These are phyloP conservation scores for Auxenochlorella protothecoides DNA, from an alignment of 139 green algal genomes.

Conservation along the genomic window DNA sequence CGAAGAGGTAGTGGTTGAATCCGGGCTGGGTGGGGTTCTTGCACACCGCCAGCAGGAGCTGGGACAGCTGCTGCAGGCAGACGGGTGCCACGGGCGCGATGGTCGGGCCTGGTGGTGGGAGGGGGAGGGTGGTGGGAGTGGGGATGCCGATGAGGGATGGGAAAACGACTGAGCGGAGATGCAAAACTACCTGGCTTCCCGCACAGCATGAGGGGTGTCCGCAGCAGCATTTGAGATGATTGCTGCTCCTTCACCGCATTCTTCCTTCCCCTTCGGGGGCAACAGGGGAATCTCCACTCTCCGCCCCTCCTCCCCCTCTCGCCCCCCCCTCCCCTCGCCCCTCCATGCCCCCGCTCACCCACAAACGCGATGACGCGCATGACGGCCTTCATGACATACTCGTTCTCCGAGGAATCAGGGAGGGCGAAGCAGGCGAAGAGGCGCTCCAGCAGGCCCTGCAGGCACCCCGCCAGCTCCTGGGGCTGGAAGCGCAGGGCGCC, in stretches of 20 bases:
- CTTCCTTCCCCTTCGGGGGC: too few relatives aligned
- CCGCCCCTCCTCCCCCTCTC: too few relatives aligned
- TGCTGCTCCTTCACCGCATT: too few relatives aligned
- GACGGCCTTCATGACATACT: conserved; percentile 87
- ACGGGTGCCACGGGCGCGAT: conserved; percentile 48
- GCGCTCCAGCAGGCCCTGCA: conserved; percentile 56
- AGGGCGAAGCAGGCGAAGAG: conserved; percentile 80
- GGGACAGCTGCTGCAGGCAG: conserved; percentile 40
- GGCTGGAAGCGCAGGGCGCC: conserved; percentile 41
- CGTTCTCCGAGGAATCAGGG: conserved; percentile 84
- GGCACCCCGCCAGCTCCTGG: conserved; percentile 52
- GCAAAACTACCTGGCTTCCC: too few relatives aligned
- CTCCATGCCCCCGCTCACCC: conserved; percentile 22
- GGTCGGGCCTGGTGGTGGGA: conserved; percentile 2
- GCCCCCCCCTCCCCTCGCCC: background rate
- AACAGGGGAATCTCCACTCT: too few relatives aligned
- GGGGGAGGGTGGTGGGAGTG: background rate
- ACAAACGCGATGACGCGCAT: conserved; percentile 82
- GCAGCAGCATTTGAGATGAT: too few relatives aligned
- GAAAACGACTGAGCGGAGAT: too few relatives aligned
- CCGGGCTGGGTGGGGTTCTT: conserved; percentile 87
- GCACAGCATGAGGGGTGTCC: too few relatives aligned
- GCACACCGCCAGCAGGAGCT: conserved; percentile 71
- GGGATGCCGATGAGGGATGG: too few relatives aligned
- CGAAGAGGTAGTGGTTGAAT: conserved; percentile 99